Evolutionary conservation across 371 early-diverging fungal species (phyloP), one percentile per base, ranked within the genome.

Genomic region (Encephalitozoon hellem): DNA sequence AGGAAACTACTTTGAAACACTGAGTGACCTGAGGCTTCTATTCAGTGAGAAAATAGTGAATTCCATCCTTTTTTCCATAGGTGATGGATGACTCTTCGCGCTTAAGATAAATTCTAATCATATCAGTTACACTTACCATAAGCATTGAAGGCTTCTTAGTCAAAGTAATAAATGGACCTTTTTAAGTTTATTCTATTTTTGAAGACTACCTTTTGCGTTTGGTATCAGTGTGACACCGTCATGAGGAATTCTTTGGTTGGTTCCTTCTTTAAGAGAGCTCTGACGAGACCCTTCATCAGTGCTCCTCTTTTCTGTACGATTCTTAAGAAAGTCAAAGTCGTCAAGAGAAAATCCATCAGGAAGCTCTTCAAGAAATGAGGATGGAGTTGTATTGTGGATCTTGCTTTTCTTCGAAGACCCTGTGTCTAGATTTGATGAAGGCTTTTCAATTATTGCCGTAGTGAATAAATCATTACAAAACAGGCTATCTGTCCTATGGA

Each of bases 11-110:
- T 76, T 72, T 74, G 66, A 71, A 32, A 63, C 38, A 51, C 41
- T 74, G 15, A 63, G 43, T n/a, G 80, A 80, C 47, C 34, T 80
- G 32, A 63, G 34, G 25, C 43, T 67, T 15, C 41, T 80, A 51
- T 80, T 80, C 55, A 66, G 63, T 42, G 69, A 72, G 26, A 81
- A 80, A 67, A 49, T 82, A 12, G 74, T 77, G 5, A 8, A 55
- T 42, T 49, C 43, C 4, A 77, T 77, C 9, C 41, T 70, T 25
- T n/a, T 43, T n/a, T 74, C 53, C 25, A 63, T 74, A 53, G 66
- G 51, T 18, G 18, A 21, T 4, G 30, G 51, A n/a, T 45, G 21
- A 43, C 5, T 15, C 15, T 34, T 11, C 11, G 11, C 11, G 43
- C 9, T 42, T 42, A 15, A 42, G 43, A 11, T 42, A 42, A 15